Conservation (phyloP, 805 yeast species). For the Kuraishia ogatae region DNA sequence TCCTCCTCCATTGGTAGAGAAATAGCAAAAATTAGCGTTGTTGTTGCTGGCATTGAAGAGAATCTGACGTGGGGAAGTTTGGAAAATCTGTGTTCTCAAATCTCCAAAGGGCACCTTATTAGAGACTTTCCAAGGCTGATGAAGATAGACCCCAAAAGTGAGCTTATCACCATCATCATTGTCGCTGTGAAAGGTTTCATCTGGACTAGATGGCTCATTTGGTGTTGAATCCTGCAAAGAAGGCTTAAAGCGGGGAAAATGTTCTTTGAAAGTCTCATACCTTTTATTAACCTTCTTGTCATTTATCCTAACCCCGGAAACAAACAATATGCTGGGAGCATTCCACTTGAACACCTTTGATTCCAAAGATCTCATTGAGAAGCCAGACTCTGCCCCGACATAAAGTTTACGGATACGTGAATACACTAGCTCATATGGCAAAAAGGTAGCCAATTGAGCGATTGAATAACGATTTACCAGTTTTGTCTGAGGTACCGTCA, state of each 20-base stretch:
- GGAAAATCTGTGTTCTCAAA: conserved; percentile 45
- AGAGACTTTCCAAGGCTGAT: conserved; percentile 71
- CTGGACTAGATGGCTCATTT: background rate
- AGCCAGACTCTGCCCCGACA: conserved; percentile 71
- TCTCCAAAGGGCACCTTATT: conserved; percentile 71
- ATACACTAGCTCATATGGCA: conserved; percentile 30
- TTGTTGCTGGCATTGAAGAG: conserved; percentile 31
- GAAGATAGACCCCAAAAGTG: conserved; percentile 55
- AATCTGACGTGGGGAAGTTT: conserved; percentile 59
- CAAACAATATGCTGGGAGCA: conserved; percentile 69
- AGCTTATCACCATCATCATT: conserved; percentile 31
- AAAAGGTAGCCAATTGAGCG: conserved; percentile 27
- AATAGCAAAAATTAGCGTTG: conserved; percentile 43
- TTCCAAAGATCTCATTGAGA: conserved; percentile 82
- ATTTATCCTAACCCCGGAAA: conserved; percentile 53
- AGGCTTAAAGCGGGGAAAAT: conserved; percentile 33
- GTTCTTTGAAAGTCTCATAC: conserved; percentile 40
- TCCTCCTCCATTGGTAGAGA: conserved; percentile 70
- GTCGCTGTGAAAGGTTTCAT: conserved; percentile 1
- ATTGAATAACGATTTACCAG: conserved; percentile 28
- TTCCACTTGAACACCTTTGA: conserved; percentile 82
- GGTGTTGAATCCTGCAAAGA: conserved; percentile 3
- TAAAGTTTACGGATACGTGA: conserved; percentile 53
- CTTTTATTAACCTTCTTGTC: conserved; percentile 32
- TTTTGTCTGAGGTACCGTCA: conserved; percentile 17